These are phyloP conservation scores for Liquidambar formosana DNA, from an alignment of 164 flowering plant species.

Conservation along the genomic window DNA sequence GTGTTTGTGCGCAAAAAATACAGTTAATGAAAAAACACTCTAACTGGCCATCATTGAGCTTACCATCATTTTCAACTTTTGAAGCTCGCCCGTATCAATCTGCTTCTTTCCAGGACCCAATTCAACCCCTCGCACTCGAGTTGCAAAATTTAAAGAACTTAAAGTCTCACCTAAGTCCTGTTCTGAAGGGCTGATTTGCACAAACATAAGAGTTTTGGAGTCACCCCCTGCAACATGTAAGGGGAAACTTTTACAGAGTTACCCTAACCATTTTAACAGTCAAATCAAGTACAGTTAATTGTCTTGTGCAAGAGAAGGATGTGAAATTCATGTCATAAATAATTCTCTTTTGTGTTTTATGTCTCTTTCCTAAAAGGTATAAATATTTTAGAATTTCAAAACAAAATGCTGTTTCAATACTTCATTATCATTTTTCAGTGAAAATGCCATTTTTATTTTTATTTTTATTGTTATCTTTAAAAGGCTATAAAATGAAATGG, in stretches of 20 bases:
- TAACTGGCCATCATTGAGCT: background rate
- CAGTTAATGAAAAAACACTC: background rate
- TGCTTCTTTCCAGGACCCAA: slow-evolving; percentile 82
- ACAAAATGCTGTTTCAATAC: no score
- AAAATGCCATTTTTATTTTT: no score
- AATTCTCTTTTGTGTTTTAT: no score
- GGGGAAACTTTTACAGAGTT: background rate
- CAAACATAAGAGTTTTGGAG: slow-evolving; percentile 84
- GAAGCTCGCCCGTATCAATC: slow-evolving; percentile 64
- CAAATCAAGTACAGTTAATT: no score
- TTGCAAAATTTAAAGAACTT: slow-evolving; percentile 85
- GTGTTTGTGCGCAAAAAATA: background rate
- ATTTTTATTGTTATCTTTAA: no score
- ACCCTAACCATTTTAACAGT: background rate
- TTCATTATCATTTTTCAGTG: no score
- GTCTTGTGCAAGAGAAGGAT: no score
- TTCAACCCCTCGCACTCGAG: slow-evolving; percentile 85
- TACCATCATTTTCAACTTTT: slow-evolving; percentile 69
- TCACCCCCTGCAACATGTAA: slow-evolving; percentile 64
- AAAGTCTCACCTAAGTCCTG: slow-evolving; percentile 74
- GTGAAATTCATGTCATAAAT: no score
- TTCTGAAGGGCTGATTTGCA: slow-evolving; percentile 86
- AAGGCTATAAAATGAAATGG: no score
- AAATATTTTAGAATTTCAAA: no score
- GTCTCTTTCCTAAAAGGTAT: no score